Percentiles rank a stretch among this genome's conserved stretches.
phyloP scores from a whole-genome alignment of 352 stramenopile genomes.

The Globisporangium uncinulatum region DNA sequence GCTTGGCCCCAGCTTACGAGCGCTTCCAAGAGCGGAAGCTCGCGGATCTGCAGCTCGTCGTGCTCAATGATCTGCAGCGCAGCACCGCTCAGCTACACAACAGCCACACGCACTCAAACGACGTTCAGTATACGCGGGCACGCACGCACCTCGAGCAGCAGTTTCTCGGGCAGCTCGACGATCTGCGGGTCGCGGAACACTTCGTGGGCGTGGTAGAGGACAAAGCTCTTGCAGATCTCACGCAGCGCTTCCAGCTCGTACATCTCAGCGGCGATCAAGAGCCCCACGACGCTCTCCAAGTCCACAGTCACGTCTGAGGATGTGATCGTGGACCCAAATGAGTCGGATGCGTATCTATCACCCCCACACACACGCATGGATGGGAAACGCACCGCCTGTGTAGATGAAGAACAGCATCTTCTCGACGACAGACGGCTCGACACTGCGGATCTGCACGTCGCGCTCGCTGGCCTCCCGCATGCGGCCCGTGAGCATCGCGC shows the following conservation, averaged over 20 bases:
- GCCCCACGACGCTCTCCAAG: constrained; percentile 62
- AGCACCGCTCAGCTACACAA: too few relatives aligned
- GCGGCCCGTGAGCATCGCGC: constrained; percentile 74
- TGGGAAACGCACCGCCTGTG: constrained; percentile 39
- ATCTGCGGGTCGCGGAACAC: constrained; percentile 74
- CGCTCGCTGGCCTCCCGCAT: constrained; percentile 73
- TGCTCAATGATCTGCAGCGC: constrained; percentile 48
- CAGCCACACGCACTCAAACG: neutral
- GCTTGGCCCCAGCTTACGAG: constrained; percentile 76
- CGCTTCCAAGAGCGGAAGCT: constrained; percentile 72
- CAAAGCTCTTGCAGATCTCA: constrained; percentile 80
- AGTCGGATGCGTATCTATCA: neutral
- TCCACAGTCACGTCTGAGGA: constrained; percentile 58
- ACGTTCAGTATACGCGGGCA: neutral
- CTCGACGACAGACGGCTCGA: constrained; percentile 56
- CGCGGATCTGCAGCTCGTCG: constrained; percentile 82
- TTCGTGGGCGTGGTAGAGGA: constrained; percentile 75
- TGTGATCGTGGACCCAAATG: neutral
- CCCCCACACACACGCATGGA: neutral
- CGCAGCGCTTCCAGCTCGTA: constrained; percentile 74
- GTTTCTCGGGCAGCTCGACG: constrained; percentile 75
- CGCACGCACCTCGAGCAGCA: constrained; percentile 55
- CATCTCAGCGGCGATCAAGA: constrained; percentile 79
- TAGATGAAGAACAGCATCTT: constrained; percentile 87
- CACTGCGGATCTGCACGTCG: constrained; percentile 66